Evolutionary conservation across 257 asterid genomes (phyloP).

Genomic region (Thymus mandschuricus): DNA sequence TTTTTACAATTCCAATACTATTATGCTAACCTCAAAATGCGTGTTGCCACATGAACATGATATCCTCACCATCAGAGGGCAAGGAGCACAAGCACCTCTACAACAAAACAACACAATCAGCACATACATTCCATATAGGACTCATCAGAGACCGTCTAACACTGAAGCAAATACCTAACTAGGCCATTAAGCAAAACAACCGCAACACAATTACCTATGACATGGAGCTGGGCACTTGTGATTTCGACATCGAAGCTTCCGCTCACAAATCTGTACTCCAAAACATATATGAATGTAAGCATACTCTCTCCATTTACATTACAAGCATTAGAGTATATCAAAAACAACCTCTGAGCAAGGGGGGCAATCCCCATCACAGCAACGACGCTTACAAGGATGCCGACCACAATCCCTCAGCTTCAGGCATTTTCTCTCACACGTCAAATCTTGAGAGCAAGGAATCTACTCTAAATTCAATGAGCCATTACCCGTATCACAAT

Average conservation of each 20-base stretch:
- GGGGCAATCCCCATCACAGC: constrained; percentile 97
- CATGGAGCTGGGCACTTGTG: constrained; percentile 99
- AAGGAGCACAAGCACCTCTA: constrained; percentile 97
- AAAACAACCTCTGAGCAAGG: constrained; percentile 88
- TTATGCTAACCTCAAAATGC: constrained; percentile 74
- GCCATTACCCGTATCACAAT: constrained; percentile 37
- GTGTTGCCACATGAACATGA: constrained; percentile 86
- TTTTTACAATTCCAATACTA: constrained; percentile 10
- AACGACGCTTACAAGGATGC: constrained; percentile 91
- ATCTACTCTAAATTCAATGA: constrained; percentile 68
- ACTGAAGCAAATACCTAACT: constrained; percentile 17
- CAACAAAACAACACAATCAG: constrained; percentile 44
- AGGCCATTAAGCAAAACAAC: constrained; percentile 10
- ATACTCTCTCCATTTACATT: neutral
- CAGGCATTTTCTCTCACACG: constrained; percentile 94
- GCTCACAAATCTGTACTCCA: constrained; percentile 74
- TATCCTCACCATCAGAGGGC: constrained; percentile 88
- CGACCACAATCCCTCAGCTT: constrained; percentile 78
- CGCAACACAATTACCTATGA: constrained; percentile 62
- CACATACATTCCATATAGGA: constrained; percentile 8
- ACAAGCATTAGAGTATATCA: neutral
- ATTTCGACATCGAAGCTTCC: constrained; percentile 92
- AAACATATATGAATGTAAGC: constrained; percentile 17
- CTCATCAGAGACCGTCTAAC: constrained; percentile 7
- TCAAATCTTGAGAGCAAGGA: constrained; percentile 92